Evolutionary conservation across 2,329 filamentous ascomycete species (phyloP).

Genomic region (Macrophomina pseudophaseolina): DNA sequence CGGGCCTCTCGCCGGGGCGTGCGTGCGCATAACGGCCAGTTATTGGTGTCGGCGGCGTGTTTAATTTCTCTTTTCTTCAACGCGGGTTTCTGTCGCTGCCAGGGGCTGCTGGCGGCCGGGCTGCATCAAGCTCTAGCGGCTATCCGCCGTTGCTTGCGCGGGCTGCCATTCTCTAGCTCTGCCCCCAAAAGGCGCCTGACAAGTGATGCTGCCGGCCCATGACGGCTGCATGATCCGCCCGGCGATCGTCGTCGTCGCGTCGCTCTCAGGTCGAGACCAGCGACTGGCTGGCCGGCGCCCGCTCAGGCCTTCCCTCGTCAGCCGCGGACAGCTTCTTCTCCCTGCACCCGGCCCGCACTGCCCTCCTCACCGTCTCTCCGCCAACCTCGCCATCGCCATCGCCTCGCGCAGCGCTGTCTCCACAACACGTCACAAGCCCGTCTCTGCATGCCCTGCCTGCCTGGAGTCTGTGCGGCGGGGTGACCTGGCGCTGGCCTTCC

Average conservation of each 20-base stretch:
- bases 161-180: neutral
- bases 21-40: conserved; percentile 20
- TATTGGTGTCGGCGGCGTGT: conserved; percentile 21
- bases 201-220: conserved; percentile 4
- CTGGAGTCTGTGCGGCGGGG: neutral
- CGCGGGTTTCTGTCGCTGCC: neutral
- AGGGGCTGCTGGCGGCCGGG: conserved; percentile 12
- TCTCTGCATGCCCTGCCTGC: neutral
- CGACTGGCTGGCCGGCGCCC: conserved; percentile 13
- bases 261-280: conserved; percentile 10
- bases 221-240: conserved; percentile 16
- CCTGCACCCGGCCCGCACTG: neutral
- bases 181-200: neutral
- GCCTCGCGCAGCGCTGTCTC: conserved; percentile 3
- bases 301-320: neutral
- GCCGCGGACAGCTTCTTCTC: neutral
- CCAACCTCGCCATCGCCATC: conserved; percentile 8
- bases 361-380: conserved; percentile 17
- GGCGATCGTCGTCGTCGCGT: conserved; percentile 14
- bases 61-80: conserved; percentile 21
- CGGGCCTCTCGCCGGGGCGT: neutral
- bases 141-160: conserved; percentile 8
- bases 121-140: neutral
- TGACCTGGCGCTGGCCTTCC: neutral
- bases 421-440: conserved; percentile 21